Percentiles rank a stretch among this genome's conserved stretches.
These are phyloP conservation scores for Solanum appendiculatum DNA, from an alignment of 257 asterid species.

Conservation along the genomic window DNA sequence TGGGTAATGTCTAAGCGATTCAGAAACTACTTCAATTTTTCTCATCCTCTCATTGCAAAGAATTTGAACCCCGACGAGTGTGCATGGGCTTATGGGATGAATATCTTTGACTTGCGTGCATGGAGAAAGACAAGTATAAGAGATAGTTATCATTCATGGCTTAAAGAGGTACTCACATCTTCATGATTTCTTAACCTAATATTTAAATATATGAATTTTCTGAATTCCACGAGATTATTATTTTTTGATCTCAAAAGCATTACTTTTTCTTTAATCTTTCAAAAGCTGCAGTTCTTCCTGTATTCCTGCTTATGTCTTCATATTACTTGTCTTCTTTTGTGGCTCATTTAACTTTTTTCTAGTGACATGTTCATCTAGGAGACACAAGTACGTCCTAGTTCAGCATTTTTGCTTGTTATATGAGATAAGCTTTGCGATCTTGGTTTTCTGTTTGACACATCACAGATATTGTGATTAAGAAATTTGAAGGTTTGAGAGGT, in stretches of 20 bases:
- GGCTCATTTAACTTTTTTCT: background rate
- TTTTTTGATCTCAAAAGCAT: background rate
- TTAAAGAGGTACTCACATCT: conserved; percentile 14
- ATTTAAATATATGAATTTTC: background rate
- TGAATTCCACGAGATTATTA: background rate
- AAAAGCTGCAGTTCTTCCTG: background rate
- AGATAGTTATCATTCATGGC: conserved; percentile 21
- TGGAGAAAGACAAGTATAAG: conserved; percentile 17
- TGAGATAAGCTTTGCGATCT: background rate
- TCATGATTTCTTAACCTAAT: background rate
- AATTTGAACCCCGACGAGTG: conserved; percentile 17
- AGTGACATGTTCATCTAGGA: background rate
- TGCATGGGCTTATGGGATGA: conserved; percentile 32
- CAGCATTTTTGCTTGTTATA: background rate
- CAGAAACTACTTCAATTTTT: conserved; percentile 23
- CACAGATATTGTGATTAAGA: background rate
- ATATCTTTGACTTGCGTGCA: conserved; percentile 21
- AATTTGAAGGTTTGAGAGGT: background rate
- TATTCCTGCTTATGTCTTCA: background rate
- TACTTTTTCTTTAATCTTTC: background rate
- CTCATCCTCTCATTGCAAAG: conserved; percentile 20
- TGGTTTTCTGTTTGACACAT: background rate
- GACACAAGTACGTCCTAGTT: background rate
- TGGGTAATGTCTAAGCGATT: conserved; percentile 21
- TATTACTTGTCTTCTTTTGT: background rate